phyloP scores from a whole-genome alignment of 345 rosid genomes.

The Cardiospermum halicacabum region DNA sequence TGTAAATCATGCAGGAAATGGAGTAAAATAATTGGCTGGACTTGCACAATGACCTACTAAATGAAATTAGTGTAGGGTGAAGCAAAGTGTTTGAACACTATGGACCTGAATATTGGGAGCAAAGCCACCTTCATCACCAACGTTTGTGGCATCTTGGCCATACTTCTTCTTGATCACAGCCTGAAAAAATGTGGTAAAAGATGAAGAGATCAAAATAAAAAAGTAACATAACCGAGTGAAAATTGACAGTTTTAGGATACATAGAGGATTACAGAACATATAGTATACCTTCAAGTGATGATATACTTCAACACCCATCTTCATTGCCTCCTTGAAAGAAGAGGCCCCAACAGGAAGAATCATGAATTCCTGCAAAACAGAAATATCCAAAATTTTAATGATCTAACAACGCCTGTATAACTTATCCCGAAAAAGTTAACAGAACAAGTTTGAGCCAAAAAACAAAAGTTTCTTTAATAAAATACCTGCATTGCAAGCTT shows the following conservation, averaged over 20 bases:
- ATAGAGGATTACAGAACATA: background rate
- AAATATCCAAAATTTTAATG: constrained; percentile 7
- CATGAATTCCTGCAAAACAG: constrained; percentile 53
- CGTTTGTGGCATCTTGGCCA: constrained; percentile 63
- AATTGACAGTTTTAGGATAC: no score
- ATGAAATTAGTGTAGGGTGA: background rate
- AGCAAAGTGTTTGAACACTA: background rate
- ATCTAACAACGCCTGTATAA: background rate
- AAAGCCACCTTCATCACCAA: constrained; percentile 67
- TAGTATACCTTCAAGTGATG: constrained; percentile 53
- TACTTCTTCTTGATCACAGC: constrained; percentile 62
- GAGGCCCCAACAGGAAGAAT: constrained; percentile 65
- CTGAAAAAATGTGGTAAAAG: constrained; percentile 18
- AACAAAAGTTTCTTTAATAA: background rate
- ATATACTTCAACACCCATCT: constrained; percentile 74
- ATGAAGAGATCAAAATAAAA: background rate
- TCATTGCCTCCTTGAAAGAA: constrained; percentile 71
- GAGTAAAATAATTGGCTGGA: background rate
- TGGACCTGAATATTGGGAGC: constrained; percentile 59
- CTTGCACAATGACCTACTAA: background rate
- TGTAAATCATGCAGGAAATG: constrained; percentile 16
- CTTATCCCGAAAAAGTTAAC: background rate
- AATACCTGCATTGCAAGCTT: constrained; percentile 66
- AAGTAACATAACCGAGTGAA: no score
- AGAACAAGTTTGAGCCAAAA: background rate